A percentile compares a stretch with the other conserved stretches of the same genome.
phyloP scores from a whole-genome alignment of 139 green algal genomes.

The Picochlorum sp. region DNA sequence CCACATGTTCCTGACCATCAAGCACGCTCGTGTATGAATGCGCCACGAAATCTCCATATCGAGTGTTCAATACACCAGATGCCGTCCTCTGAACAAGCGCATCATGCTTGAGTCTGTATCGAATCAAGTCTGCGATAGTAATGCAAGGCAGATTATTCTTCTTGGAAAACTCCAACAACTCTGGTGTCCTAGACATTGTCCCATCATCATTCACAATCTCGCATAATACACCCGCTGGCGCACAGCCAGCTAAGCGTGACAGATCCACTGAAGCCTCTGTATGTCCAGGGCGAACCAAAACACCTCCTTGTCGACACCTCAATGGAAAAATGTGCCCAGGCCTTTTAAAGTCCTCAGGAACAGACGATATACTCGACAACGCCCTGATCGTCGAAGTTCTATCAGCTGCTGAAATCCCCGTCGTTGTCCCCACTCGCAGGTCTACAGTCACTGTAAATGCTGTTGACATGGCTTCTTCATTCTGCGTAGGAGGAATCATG shows the following conservation, averaged over 20 bases:
- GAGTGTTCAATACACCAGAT: constrained; percentile 7
- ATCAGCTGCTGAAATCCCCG: constrained; percentile 90
- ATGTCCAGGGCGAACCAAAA: constrained; percentile 79
- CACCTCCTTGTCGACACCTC: constrained; percentile 57
- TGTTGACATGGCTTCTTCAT: constrained; percentile 86
- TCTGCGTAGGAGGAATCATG: constrained; percentile 72
- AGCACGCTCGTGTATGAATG: constrained; percentile 42
- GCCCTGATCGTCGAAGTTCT: constrained; percentile 72
- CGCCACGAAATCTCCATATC: constrained; percentile 36
- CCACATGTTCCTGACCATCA: constrained; percentile 52
- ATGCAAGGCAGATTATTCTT: constrained; percentile 75
- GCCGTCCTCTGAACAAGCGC: constrained; percentile 13
- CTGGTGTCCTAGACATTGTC: constrained; percentile 73
- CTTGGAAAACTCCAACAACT: constrained; percentile 69
- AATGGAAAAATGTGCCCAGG: constrained; percentile 97
- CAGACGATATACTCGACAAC: constrained; percentile 53
- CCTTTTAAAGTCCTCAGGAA: constrained; percentile 64
- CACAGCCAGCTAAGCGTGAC: constrained; percentile 70
- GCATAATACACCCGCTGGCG: constrained; percentile 86
- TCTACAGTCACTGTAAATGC: constrained; percentile 94
- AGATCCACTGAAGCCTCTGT: constrained; percentile 94
- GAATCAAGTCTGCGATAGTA: constrained; percentile 85
- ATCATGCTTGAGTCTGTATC: constrained; percentile 44
- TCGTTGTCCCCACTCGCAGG: constrained; percentile 69
- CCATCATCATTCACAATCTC: constrained; percentile 87